Base-by-base conservation (phyloP, 768 basidiomycete genomes). In the Nidularia pulvinata region DNA sequence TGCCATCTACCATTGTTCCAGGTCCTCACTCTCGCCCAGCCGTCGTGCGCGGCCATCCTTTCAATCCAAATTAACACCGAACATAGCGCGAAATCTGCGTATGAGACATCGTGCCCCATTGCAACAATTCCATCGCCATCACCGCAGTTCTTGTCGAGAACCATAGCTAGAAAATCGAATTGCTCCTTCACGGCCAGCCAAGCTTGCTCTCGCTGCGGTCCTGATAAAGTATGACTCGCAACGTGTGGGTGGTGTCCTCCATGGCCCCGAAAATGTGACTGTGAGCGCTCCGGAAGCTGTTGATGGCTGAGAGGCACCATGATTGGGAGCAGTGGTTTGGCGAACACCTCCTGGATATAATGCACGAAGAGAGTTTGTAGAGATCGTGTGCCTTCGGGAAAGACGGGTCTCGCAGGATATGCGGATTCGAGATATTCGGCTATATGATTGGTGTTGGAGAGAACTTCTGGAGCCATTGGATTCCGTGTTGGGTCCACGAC, bases 21-120 rank as follows among this genome's bases (percentile, higher is more conserved):
- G 30, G 79, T 76, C 48, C 82, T 69, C n/a, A 91, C 77, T 50
- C 83, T 70, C 22, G 76, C 71, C 89, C 89, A 91, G 11, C 85
- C 86, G 57, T 90, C 86, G 52, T 86, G 83, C n/a, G 85, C 78
- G 3, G 86, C 81, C 62, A 90, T 82, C 47, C 81, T 75, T 63
- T 89, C 83, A 42, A 90, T 84, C 88, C 87, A 91, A 46, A 90
- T 79, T 42, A 91, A 67, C 14, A 88, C 78, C 0, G 89, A 81
- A 58, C 86, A 88, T 19, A 91, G 67, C 4, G 86, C 83, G 62
- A 91, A 90, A 59, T 91, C 89, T 1, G 86, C 86, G 58, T 89
- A 89, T 7, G 81, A 82, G 48, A 89, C 74, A 16, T 87, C 83
- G 35, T 76, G 71, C 3, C 88, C 89, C 77, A 83, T 84, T 13